A percentile compares a stretch with the other conserved stretches of the same genome.
Conservation (phyloP, 2,329 filamentous ascomycete genomes). For the Cladosporium colombiae region DNA sequence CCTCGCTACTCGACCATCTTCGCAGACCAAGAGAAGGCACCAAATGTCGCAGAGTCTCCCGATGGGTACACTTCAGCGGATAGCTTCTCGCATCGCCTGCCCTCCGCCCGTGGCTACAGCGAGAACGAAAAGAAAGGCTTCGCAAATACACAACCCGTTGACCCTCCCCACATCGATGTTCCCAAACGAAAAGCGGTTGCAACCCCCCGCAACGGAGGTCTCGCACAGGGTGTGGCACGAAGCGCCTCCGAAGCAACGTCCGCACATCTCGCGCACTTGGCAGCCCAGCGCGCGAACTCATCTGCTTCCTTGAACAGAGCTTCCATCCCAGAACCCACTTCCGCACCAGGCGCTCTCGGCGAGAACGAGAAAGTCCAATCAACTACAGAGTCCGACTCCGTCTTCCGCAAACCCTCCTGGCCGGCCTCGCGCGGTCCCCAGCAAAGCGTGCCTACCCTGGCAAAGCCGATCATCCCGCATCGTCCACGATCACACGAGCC, state of each 20-base stretch:
- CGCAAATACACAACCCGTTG: constrained; percentile 17
- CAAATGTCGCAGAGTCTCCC: constrained; percentile 41
- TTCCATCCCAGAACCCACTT: constrained; percentile 2
- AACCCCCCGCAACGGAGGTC: constrained; percentile 21
- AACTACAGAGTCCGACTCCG: background rate
- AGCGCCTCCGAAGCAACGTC: constrained; percentile 23
- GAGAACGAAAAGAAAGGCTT: constrained; percentile 24
- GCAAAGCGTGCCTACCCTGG: constrained; percentile 24
- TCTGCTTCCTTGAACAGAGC: background rate
- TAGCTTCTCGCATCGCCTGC: constrained; percentile 38
- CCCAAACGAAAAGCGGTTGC: constrained; percentile 48
- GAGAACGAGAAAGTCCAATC: constrained; percentile 13
- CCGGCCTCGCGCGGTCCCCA: constrained; percentile 33
- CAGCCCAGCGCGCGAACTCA: constrained; percentile 19
- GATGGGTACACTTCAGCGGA: constrained; percentile 43
- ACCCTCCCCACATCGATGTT: constrained; percentile 40
- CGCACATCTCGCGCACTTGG: constrained; percentile 18
- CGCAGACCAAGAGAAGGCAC: constrained; percentile 28
- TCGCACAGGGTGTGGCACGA: constrained; percentile 11
- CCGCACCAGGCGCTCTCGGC: constrained; percentile 2
- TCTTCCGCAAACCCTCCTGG: constrained; percentile 38
- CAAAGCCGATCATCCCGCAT: constrained; percentile 26
- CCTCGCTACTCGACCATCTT: constrained; percentile 49
- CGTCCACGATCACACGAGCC: constrained; percentile 11
- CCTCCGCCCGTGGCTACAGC: constrained; percentile 30